Evolutionary conservation across 805 yeast genomes (phyloP), one percentile per base, ranked within the genome.

Genomic region (Ogataea methylovora): DNA sequence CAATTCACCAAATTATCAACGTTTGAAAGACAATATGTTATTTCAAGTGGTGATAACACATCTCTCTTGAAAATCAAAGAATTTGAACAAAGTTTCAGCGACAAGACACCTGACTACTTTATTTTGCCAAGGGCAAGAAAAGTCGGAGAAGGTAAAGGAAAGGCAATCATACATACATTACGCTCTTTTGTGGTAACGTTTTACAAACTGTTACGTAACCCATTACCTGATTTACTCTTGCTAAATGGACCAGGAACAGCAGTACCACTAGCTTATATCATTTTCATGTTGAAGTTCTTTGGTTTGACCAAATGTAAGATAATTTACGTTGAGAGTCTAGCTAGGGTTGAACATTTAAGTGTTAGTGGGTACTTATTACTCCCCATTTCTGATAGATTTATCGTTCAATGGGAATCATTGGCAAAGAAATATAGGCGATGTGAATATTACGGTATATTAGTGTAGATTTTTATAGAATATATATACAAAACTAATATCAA

Each of bases 321-420:
- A 17, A 56, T 92, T 2, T 92, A 90, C 50, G 63, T 90, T 18
- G 97, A 90, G 56, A 79, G 92, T 32, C 63, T 90, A 27, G 97
- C 97, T 0, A 64, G 97, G 27, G 95, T 87, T 8, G 64, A 67
- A 35, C 60, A 63, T 3, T 65, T 92, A 34, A 86, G 96, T 49
- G 58, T 87, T 22, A 77, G 88, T 13, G 98, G 97, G 0, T 51
- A 58, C 31, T 53, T 92, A 14, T 51, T 90, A 11, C 63, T 82
- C 41, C 86, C 86, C 4, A 61, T 92, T 4, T 66, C 79, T 4
- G 83, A 86, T 52, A 63, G 88, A 16, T 83, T 92, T 40, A 49
- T 92, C 1, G 97, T 92, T 8, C 98, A 92, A 54, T 92, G 98
- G 98, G 73, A 73, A 19, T 64, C 66, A 19, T 61, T 92, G 36